Conservation (phyloP, 2,329 filamentous ascomycete genomes). For the Teratosphaeria epicoccoides region DNA sequence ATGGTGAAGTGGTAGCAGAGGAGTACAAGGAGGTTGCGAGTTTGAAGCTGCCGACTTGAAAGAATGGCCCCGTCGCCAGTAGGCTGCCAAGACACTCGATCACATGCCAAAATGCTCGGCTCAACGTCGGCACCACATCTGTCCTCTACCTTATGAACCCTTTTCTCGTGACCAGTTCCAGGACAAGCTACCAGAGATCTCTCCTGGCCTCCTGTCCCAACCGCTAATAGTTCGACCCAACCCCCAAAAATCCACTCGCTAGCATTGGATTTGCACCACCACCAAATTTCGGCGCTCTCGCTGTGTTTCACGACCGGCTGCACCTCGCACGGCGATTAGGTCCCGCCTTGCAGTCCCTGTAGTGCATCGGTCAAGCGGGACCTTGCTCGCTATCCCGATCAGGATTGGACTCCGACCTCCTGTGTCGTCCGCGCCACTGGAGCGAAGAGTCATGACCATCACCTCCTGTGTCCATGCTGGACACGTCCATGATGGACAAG, state of each 20-base stretch:
- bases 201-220: too few species aligned
- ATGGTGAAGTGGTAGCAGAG: constrained; percentile 40
- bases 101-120: neutral
- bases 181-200: too few species aligned
- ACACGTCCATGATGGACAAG: too few species aligned
- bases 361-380: neutral
- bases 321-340: neutral
- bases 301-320: neutral
- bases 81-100: too few species aligned
- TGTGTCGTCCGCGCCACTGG: neutral
- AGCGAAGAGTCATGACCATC: neutral
- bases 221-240: too few species aligned
- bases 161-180: too few species aligned
- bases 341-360: neutral
- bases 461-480: neutral
- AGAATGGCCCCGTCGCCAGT: too few species aligned
- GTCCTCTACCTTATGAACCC: too few species aligned
- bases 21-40: constrained; percentile 41
- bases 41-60: constrained; percentile 9
- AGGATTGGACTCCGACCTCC: neutral
- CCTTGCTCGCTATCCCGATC: neutral
- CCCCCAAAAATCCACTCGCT: too few species aligned
- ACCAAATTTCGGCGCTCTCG: too few species aligned
- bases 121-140: too few species aligned
- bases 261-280: too few species aligned